These are phyloP conservation scores for Alloascoidea hylecoeti DNA, from an alignment of 805 yeast species.

Conservation along the genomic window DNA sequence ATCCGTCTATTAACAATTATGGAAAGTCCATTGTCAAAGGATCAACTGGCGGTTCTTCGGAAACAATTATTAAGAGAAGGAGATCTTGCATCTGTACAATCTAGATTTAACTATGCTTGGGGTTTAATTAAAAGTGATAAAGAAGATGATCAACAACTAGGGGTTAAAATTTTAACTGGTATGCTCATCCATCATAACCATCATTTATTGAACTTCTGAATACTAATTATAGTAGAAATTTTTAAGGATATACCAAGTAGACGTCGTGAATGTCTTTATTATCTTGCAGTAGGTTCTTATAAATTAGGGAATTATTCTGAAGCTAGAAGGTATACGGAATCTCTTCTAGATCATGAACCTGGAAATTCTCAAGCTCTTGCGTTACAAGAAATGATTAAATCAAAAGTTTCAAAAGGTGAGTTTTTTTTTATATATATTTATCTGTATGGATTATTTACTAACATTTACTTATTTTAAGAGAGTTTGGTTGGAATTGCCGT, in stretches of 20 bases:
- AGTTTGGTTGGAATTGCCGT: slow-evolving; percentile 83
- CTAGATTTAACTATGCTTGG: slow-evolving; percentile 93
- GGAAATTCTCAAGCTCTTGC: slow-evolving; percentile 65
- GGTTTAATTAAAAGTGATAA: slow-evolving; percentile 67
- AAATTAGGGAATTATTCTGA: slow-evolving; percentile 80
- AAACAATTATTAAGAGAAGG: slow-evolving; percentile 72
- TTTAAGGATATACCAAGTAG: slow-evolving; percentile 71
- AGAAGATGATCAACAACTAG: slow-evolving; percentile 56
- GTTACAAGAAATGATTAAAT: slow-evolving; percentile 67
- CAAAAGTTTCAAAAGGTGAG: slow-evolving; percentile 50
- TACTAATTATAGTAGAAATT: slow-evolving; percentile 16
- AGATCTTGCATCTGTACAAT: slow-evolving; percentile 67
- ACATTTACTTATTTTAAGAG: slow-evolving; percentile 23
- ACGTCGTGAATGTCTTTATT: slow-evolving; percentile 82
- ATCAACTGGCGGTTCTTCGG: slow-evolving; percentile 62
- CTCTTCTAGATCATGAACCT: slow-evolving; percentile 68
- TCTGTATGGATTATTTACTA: neutral
- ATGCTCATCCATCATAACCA: slow-evolving; percentile 9
- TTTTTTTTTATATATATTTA: slow-evolving; percentile 1
- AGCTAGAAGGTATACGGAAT: slow-evolving; percentile 76
- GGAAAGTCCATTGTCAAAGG: slow-evolving; percentile 45
- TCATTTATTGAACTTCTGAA: neutral
- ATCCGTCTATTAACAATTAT: neutral
- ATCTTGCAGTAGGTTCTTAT: slow-evolving; percentile 75
- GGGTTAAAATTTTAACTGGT: slow-evolving; percentile 60